Base-by-base conservation (phyloP, 2,329 filamentous ascomycete genomes). In the Grosmannia huntii region DNA sequence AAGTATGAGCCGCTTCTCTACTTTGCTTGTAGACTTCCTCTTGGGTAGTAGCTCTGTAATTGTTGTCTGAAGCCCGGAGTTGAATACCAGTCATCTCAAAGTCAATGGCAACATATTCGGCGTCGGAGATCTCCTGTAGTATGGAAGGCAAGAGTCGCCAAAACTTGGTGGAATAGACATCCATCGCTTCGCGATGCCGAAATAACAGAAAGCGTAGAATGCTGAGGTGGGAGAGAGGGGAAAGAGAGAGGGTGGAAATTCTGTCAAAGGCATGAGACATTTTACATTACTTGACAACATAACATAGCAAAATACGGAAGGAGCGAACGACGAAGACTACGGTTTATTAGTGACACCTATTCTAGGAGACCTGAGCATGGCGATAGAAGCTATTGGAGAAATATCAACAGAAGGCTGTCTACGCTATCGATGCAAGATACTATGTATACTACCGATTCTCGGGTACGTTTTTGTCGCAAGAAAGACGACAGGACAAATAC, bases 51-150 rank as follows among this genome's bases (percentile, higher is more conserved):
- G 60, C 56, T 2, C 57, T 46, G 10, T 58, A 59, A n/a, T 33
- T 25, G 0, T 25, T 36, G 27, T 19, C 27, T 2, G 28, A 23
- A 1, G 12, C 31, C 12, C 53, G 55, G 4, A 51, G 52, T 16
- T 58, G 53, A 38, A 72, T 68, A 5, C 72, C 72, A 1, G 66
- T 68, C 70, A 73, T 73, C 63, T 73, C 71, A 44, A 73, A 53
- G 54, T 73, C 71, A 5, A 75, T 62, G 7, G 69, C 62, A 0
- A 72, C 65, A 57, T 67, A 72, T 0, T 66, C 61, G 0, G 70
- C 66, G 11, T 62, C 58, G 7, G 66, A 60, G 7, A 72, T 68
- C 2, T 64, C 61, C 0, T 65, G 36, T 1, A 74, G 57, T 5
- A 74, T 63, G 2, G 6, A 19, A 0, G 69, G 68, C 9, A 75